Percentiles rank a stretch among this genome's conserved stretches.
phyloP scores from a whole-genome alignment of 306 rosid genomes.

The Medicago ruthenica region DNA sequence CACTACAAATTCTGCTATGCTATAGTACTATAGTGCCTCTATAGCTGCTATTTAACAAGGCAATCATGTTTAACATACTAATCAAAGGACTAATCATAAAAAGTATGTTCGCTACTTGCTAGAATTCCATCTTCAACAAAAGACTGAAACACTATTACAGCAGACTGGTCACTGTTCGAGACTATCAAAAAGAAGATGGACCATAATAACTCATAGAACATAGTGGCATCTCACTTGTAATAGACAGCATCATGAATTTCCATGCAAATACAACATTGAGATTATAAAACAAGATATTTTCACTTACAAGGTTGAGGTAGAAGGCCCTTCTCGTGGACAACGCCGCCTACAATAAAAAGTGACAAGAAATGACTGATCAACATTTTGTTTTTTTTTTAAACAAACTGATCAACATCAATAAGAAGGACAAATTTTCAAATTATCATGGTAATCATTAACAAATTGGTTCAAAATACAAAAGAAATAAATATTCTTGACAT shows the following conservation, averaged over 20 bases:
- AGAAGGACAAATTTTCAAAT: constrained; percentile 23
- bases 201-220: background rate
- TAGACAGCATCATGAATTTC: background rate
- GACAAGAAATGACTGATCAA: constrained; percentile 31
- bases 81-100: too few species aligned
- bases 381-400: too few species aligned
- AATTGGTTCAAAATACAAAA: background rate
- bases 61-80: background rate
- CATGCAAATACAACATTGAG: constrained; percentile 11
- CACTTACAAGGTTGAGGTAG: constrained; percentile 82
- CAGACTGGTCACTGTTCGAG: background rate
- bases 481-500: background rate
- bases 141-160: background rate
- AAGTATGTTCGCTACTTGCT: background rate
- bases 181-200: constrained; percentile 23
- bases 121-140: background rate
- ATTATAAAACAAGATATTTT: constrained; percentile 25
- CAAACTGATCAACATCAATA: constrained; percentile 32
- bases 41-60: background rate
- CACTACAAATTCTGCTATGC: too few species aligned
- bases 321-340: constrained; percentile 95
- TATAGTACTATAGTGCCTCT: too few species aligned
- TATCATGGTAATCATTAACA: background rate
- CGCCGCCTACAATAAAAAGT: constrained; percentile 67
- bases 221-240: background rate